A percentile compares a stretch with the other conserved stretches of the same genome.
phyloP scores from a whole-genome alignment of 2,329 filamentous ascomycete species.

The Aureobasidium sp. region DNA sequence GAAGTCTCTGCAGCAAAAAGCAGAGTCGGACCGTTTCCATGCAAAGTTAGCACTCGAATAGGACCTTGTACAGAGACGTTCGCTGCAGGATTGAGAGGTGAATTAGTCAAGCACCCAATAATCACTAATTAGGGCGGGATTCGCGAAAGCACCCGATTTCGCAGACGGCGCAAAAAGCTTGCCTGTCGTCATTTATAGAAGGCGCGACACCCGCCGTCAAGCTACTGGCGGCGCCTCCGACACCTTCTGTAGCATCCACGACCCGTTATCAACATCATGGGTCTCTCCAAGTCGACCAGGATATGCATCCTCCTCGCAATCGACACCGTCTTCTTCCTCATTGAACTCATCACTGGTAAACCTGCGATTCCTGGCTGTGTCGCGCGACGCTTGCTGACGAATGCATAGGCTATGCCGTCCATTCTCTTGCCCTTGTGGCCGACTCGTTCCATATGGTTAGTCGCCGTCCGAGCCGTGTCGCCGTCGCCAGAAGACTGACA shows the following conservation, averaged over 20 bases:
- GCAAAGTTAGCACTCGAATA: too few relatives aligned
- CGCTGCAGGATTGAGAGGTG: too few relatives aligned
- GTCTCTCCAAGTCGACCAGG: slow-evolving; percentile 83
- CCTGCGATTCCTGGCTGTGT: neutral
- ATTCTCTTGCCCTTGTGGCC: slow-evolving; percentile 87
- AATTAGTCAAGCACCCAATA: too few relatives aligned
- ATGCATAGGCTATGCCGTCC: slow-evolving; percentile 56
- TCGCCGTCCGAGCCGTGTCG: slow-evolving; percentile 15
- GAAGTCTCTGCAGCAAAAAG: too few relatives aligned
- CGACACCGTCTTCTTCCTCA: slow-evolving; percentile 79
- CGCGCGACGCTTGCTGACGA: slow-evolving; percentile 5
- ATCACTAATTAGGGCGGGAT: too few relatives aligned
- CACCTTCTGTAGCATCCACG: neutral
- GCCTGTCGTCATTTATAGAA: slow-evolving; percentile 3
- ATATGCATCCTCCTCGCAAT: slow-evolving; percentile 91
- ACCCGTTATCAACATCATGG: slow-evolving; percentile 54
- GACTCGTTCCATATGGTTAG: slow-evolving; percentile 97
- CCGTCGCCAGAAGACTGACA: neutral
- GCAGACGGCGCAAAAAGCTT: neutral
- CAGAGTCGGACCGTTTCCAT: too few relatives aligned
- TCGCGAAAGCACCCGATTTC: slow-evolving; percentile 1
- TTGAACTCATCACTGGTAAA: slow-evolving; percentile 72
- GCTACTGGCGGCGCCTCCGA: neutral
- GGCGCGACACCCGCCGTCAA: slow-evolving; percentile 3
- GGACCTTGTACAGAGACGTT: too few relatives aligned